Evolutionary conservation across 1,284 basidiomycete species (phyloP), one percentile per base, ranked within the genome.

Genomic region (Porodaedalea pini): DNA sequence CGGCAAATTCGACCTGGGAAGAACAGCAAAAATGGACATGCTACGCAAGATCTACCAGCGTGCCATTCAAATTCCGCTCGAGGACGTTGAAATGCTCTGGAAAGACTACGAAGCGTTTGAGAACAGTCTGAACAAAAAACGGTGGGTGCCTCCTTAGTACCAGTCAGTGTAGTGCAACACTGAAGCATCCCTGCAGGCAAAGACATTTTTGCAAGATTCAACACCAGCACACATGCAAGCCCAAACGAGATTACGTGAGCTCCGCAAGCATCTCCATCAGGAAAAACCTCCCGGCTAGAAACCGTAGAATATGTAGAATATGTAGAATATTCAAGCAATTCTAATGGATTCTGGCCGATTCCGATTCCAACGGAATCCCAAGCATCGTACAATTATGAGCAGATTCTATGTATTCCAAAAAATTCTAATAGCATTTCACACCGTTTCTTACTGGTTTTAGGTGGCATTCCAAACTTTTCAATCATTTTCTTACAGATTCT

Each of bases 91-190:
- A 72, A 78, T 80, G 41, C 80, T 99, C 41, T 99, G 97, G 97
- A 86, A 91, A 68, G 93, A 97, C 55, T 91, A 95, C 65, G 95
- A 98, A 70, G 77, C 88, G 0, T 99, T 98, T 67, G 97, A 99
- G 71, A 94, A 86, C 60, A 81, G 81, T 40, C 76, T 98, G 64
- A 98, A 95, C 75, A 90, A 90, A 69, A 88, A 62, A 97, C 94
- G 25, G 86, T 86, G 56, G 63, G 77, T 37, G 7, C n/a, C 45
- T 19, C 4, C 6, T 45, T 7, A n/a, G n/a, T n/a, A 5, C 15
- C 29, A 19, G 11, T 23, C 25, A 2, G 21, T 4, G 2, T 8
- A 10, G 21, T 44, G 41, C 7, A 27, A 21, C 41, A 32, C 27
- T 21, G 8, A 36, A 41, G 3, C 4, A 17, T 7, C 39, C 32